A percentile compares a stretch with the other conserved stretches of the same genome.
Conservation (phyloP, 2,329 filamentous ascomycete genomes). For the Chalaropsis ovoidea region DNA sequence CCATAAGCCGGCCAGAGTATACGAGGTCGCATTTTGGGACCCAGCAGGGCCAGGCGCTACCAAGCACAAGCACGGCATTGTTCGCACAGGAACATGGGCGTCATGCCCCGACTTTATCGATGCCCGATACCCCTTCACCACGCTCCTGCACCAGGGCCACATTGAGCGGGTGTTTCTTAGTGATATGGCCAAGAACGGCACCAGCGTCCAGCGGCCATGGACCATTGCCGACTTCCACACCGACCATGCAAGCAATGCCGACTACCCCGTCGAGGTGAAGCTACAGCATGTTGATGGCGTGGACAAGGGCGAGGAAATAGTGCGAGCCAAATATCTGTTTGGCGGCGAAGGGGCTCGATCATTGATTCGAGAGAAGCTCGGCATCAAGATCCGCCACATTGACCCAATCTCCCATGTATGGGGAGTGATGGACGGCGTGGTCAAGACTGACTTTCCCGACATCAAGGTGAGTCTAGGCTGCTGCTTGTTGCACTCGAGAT, state of each 20-base stretch:
- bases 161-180: constrained; percentile 61
- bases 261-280: constrained; percentile 71
- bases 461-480: constrained; percentile 47
- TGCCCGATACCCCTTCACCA: constrained; percentile 60
- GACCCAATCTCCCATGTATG: constrained; percentile 63
- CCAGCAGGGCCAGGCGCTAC: constrained; percentile 34
- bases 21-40: constrained; percentile 65
- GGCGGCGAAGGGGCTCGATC: constrained; percentile 62
- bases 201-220: constrained; percentile 54
- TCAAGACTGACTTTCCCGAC: constrained; percentile 64
- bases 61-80: constrained; percentile 35
- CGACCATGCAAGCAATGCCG: constrained; percentile 39
- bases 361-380: constrained; percentile 52
- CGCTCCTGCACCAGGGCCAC: constrained; percentile 59
- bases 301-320: constrained; percentile 44
- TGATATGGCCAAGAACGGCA: constrained; percentile 53
- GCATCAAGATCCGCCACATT: constrained; percentile 60
- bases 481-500: background rate
- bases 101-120: constrained; percentile 79
- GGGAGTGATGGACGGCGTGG: constrained; percentile 66
- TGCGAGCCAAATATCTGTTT: constrained; percentile 60
- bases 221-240: constrained; percentile 52
- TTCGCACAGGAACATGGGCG: constrained; percentile 65
- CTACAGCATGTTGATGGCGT: constrained; percentile 68
- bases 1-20: constrained; percentile 76